phyloP scores from a whole-genome alignment of 257 asterid species.

The Ilex asprella region DNA sequence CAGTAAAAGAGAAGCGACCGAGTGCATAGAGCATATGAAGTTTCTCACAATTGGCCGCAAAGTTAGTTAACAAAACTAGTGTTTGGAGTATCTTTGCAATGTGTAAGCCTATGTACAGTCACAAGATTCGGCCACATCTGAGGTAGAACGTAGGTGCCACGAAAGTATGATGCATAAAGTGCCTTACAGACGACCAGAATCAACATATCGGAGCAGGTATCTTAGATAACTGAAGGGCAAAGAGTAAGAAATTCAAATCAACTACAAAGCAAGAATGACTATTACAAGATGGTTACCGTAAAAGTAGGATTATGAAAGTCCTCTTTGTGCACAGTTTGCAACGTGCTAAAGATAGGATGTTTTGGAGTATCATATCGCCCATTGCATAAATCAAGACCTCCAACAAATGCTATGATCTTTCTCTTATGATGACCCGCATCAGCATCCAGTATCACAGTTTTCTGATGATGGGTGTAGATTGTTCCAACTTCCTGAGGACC shows the following conservation, averaged over 20 bases:
- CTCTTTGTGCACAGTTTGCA: conserved; percentile 65
- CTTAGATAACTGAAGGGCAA: conserved; percentile 1
- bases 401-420: conserved; percentile 69
- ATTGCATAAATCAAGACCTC: conserved; percentile 86
- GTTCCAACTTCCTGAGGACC: conserved; percentile 72
- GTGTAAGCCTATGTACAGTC: too few relatives aligned
- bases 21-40: background rate
- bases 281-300: conserved; percentile 37
- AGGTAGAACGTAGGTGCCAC: too few relatives aligned
- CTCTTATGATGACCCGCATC: conserved; percentile 49
- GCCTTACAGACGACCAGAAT: too few relatives aligned
- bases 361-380: conserved; percentile 90
- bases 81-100: too few relatives aligned
- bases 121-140: too few relatives aligned
- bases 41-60: too few relatives aligned
- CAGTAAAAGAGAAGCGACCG: background rate
- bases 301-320: conserved; percentile 88
- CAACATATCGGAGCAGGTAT: background rate
- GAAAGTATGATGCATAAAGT: too few relatives aligned
- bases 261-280: background rate
- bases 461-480: conserved; percentile 94
- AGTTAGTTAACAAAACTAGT: too few relatives aligned
- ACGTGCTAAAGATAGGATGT: conserved; percentile 58
- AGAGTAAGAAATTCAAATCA: background rate
- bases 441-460: conserved; percentile 75